Conservation (phyloP, 78 protist species). For the Dictyostelium capitatum region DNA sequence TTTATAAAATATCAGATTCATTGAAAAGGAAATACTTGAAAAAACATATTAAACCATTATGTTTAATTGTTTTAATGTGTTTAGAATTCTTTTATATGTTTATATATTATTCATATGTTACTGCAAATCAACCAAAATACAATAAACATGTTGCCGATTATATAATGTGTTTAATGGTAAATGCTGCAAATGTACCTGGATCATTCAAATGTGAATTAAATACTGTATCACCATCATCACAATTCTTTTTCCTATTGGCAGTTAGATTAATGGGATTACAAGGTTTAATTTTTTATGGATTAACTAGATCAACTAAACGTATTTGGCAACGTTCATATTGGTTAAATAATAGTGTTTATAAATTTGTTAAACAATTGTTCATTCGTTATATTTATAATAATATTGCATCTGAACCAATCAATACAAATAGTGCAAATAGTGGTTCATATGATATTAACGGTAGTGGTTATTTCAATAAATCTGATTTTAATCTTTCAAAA, state of each 20-base stretch:
- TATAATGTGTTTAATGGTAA: not conserved
- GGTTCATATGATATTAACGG: too few relatives aligned
- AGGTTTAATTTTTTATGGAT: constrained; percentile 35
- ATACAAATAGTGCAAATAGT: too few relatives aligned
- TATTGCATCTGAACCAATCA: too few relatives aligned
- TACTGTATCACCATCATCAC: not conserved
- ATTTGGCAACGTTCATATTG: constrained; percentile 21
- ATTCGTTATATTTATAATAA: too few relatives aligned
- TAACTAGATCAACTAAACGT: constrained; percentile 7
- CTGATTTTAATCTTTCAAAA: too few relatives aligned
- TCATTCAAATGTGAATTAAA: not conserved
- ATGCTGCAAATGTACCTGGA: not conserved
- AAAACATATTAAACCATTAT: constrained; percentile 18
- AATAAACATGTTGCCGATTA: not conserved
- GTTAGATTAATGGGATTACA: constrained; percentile 50
- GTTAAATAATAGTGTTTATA: not conserved
- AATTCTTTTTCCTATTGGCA: constrained; percentile 14
- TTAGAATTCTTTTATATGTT: constrained; percentile 27
- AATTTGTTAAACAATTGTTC: too few relatives aligned
- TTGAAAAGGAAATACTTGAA: not conserved
- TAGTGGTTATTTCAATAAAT: too few relatives aligned
- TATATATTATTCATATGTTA: not conserved
- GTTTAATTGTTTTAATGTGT: constrained; percentile 21
- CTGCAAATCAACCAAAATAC: not conserved
- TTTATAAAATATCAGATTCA: not conserved